Conservation (phyloP, 2,329 filamentous ascomycete species). For the Orbilia quercus region DNA sequence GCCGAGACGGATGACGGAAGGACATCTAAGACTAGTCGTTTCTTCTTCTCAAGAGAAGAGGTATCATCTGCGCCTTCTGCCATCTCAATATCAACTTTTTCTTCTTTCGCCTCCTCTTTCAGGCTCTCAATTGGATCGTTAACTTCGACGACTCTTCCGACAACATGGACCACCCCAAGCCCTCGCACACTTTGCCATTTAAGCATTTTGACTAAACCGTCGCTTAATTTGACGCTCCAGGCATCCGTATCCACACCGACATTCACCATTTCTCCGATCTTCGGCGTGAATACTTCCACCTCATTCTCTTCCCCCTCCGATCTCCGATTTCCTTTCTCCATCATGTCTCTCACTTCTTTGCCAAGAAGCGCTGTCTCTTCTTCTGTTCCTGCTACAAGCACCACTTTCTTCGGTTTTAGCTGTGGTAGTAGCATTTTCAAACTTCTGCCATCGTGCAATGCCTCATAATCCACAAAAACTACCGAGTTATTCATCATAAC, state of each 20-base stretch:
- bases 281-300: slow-evolving; percentile 83
- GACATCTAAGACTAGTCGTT: slow-evolving; percentile 68
- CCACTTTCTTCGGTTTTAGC: slow-evolving; percentile 92
- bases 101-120: slow-evolving; percentile 36
- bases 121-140: slow-evolving; percentile 32
- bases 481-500: slow-evolving; percentile 79
- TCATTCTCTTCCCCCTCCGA: slow-evolving; percentile 65
- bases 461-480: slow-evolving; percentile 89
- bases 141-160: slow-evolving; percentile 70
- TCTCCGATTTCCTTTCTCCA: slow-evolving; percentile 43
- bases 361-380: slow-evolving; percentile 83
- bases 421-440: slow-evolving; percentile 94
- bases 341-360: slow-evolving; percentile 61
- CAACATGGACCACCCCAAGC: slow-evolving; percentile 90
- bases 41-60: slow-evolving; percentile 34
- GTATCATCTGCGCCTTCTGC: slow-evolving; percentile 45
- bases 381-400: slow-evolving; percentile 83
- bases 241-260: slow-evolving; percentile 98
- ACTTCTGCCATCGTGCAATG: slow-evolving; percentile 91
- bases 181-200: slow-evolving; percentile 95
- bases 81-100: slow-evolving; percentile 46
- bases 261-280: slow-evolving; percentile 78
- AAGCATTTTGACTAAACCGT: slow-evolving; percentile 82
- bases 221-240: slow-evolving; percentile 92
- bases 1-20: slow-evolving; percentile 73